Conservation (phyloP, 2,329 filamentous ascomycete species). For the Colletotrichum siamense region DNA sequence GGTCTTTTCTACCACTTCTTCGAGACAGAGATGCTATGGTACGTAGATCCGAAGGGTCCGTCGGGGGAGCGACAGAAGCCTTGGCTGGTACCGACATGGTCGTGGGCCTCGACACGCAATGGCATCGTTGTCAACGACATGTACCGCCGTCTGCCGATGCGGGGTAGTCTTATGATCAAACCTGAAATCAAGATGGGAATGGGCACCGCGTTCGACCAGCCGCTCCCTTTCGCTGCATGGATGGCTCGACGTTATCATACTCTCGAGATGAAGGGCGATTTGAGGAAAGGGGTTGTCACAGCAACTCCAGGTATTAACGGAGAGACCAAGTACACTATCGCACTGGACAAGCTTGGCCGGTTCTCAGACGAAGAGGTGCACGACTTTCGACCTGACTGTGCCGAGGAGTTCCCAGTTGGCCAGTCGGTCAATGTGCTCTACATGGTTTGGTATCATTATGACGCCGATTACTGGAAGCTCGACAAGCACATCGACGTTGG, state of each 20-base stretch:
- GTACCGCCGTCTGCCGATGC: background rate
- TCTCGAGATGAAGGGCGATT: background rate
- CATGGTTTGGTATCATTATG: background rate
- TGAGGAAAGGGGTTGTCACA: background rate
- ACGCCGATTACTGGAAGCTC: background rate
- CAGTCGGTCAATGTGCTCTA: background rate
- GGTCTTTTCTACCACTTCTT: background rate
- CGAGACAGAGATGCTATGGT: background rate
- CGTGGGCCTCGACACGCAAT: background rate
- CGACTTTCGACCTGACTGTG: background rate
- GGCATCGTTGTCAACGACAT: background rate
- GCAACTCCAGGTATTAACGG: background rate
- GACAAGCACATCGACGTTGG: background rate
- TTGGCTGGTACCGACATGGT: background rate
- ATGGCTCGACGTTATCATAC: background rate
- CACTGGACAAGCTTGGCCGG: background rate
- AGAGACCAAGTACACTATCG: background rate
- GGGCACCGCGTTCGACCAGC: background rate
- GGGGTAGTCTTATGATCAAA: background rate
- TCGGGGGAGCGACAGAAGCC: background rate
- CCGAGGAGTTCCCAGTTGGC: background rate
- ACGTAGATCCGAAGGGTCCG: background rate
- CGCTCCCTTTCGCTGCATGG: background rate
- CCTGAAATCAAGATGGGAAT: background rate
- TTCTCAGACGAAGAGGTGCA: background rate